A percentile compares a stretch with the other conserved stretches of the same genome.
Evolutionary conservation across 2,329 filamentous ascomycete genomes (phyloP).

Genomic region (Amauroascus verrucosus): DNA sequence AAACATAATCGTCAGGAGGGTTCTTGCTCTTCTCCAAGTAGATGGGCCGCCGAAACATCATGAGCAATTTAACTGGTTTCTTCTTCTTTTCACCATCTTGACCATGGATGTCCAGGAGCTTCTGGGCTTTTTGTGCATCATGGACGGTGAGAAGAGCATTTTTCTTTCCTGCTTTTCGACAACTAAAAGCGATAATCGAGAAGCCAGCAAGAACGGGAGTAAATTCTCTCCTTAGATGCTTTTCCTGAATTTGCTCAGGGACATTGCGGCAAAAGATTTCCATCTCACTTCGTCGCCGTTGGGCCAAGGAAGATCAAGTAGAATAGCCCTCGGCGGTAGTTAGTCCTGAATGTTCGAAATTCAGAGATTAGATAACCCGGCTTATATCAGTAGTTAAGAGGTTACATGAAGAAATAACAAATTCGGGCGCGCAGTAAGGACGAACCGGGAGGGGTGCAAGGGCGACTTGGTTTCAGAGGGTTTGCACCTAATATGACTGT

Average conservation of each 20-base stretch:
- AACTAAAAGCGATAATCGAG: constrained; percentile 19
- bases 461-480: too few species aligned
- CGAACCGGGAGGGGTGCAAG: too few species aligned
- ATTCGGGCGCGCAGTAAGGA: too few species aligned
- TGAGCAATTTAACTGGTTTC: constrained; percentile 12
- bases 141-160: constrained; percentile 20
- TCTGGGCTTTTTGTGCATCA: constrained; percentile 17
- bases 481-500: too few species aligned
- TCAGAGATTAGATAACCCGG: too few species aligned
- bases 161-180: constrained; percentile 17
- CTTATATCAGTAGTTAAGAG: too few species aligned
- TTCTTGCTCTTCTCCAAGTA: constrained; percentile 17
- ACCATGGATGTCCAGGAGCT: constrained; percentile 17
- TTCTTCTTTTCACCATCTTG: constrained; percentile 12
- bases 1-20: constrained; percentile 16
- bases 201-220: constrained; percentile 17
- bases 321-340: too few species aligned
- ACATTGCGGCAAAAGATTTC: constrained; percentile 23
- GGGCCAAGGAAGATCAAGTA: not conserved
- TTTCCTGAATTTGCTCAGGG: constrained; percentile 18
- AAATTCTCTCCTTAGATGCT: constrained; percentile 19
- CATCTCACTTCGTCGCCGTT: constrained; percentile 13
- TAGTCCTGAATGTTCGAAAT: too few species aligned
- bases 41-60: constrained; percentile 16
- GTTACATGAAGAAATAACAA: too few species aligned